These are phyloP conservation scores for Talaromyces thailandensis DNA, from an alignment of 495 filamentous ascomycete genomes.

Conservation along the genomic window DNA sequence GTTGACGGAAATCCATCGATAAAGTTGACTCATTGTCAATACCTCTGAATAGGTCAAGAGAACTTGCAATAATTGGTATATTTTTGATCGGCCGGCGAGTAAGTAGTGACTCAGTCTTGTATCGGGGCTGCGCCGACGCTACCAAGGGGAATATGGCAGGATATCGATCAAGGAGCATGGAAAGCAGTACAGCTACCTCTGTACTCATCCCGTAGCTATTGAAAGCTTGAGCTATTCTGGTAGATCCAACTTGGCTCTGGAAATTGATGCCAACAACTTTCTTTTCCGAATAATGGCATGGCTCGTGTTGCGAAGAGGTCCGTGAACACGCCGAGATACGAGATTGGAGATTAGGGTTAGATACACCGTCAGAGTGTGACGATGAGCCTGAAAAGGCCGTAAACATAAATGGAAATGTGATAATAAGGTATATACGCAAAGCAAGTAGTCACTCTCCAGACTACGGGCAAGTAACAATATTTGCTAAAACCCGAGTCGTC, in stretches of 20 bases:
- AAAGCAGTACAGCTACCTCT: not conserved
- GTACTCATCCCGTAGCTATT: not conserved
- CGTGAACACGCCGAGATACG: not conserved
- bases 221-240: not conserved
- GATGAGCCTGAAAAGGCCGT: not conserved
- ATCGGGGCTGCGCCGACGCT: not conserved
- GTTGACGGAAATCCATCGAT: not conserved
- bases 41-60: no score
- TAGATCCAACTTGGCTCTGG: not conserved
- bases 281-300: not conserved
- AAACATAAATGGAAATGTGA: not conserved
- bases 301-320: not conserved
- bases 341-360: not conserved
- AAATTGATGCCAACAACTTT: not conserved
- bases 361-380: not conserved
- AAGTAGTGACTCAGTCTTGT: not conserved
- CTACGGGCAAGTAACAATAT: not conserved
- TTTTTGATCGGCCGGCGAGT: no score
- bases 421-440: not conserved
- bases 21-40: not conserved
- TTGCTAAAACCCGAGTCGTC: not conserved
- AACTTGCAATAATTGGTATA: no score
- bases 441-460: not conserved
- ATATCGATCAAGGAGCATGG: not conserved
- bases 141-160: not conserved